Conservation (phyloP, 148 eudicot species). For the Nyssa sinensis region DNA sequence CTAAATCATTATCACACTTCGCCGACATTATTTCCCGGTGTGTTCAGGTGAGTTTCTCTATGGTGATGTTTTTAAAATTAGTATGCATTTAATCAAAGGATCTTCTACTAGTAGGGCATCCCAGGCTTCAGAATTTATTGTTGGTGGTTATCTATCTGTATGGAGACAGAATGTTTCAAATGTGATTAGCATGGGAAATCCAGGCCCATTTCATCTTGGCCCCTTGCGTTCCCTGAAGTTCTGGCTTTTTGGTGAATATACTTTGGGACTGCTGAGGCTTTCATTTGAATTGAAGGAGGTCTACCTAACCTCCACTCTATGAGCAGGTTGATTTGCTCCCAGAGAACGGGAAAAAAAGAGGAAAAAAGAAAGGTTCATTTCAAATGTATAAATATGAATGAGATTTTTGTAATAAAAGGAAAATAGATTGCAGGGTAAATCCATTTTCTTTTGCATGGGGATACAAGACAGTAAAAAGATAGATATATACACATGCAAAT, state of each 20-base stretch:
- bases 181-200: background rate
- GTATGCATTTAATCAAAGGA: background rate
- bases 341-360: too few species aligned
- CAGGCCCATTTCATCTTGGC: background rate
- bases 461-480: too few species aligned
- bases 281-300: background rate
- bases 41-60: slow-evolving; percentile 61
- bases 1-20: slow-evolving; percentile 78
- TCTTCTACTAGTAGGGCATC: background rate
- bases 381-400: too few species aligned
- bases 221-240: background rate
- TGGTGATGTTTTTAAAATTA: background rate
- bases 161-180: background rate
- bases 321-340: background rate
- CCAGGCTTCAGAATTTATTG: background rate
- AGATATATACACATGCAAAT: background rate
- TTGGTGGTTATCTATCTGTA: background rate
- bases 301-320: slow-evolving; percentile 1
- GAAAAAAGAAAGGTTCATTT: too few species aligned
- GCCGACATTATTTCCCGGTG: slow-evolving; percentile 89
- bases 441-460: too few species aligned
- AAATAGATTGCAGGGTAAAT: background rate
- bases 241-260: background rate
- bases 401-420: too few species aligned
- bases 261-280: background rate